Evolutionary conservation across 768 basidiomycete genomes (phyloP).

Genomic region (Wakefieldia striispora): DNA sequence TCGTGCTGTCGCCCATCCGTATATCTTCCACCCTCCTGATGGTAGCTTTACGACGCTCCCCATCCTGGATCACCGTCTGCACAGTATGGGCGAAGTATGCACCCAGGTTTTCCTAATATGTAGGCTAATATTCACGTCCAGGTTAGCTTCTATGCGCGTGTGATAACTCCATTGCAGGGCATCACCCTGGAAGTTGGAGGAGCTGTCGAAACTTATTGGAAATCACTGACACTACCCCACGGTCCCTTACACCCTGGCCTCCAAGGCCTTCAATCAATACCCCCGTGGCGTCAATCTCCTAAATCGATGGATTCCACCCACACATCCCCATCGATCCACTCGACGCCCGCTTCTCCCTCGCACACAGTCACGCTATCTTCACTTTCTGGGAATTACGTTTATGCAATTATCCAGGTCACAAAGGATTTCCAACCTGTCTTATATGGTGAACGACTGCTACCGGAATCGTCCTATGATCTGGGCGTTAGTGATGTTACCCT

Average conservation of each 20-base stretch:
- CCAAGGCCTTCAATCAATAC: slow-evolving; percentile 23
- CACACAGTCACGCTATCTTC: slow-evolving; percentile 84
- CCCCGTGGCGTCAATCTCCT: slow-evolving; percentile 35
- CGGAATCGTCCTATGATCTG: slow-evolving; percentile 69
- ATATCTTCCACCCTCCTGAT: slow-evolving; percentile 58
- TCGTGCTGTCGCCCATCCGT: slow-evolving; percentile 82
- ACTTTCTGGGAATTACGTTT: slow-evolving; percentile 83
- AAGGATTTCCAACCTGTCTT: slow-evolving; percentile 89
- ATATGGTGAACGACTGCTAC: slow-evolving; percentile 73
- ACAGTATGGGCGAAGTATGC: slow-evolving; percentile 88
- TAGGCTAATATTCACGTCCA: slow-evolving; percentile 29
- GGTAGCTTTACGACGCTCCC: slow-evolving; percentile 64
- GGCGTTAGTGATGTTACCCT: slow-evolving; percentile 83
- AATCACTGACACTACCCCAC: slow-evolving; percentile 52
- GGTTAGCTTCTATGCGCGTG: slow-evolving; percentile 86
- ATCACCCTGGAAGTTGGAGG: slow-evolving; percentile 94
- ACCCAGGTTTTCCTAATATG: background rate
- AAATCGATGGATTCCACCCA: slow-evolving; percentile 52
- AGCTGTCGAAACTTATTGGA: slow-evolving; percentile 98
- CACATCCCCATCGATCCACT: slow-evolving; percentile 69
- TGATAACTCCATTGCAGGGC: slow-evolving; percentile 86
- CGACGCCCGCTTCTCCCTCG: slow-evolving; percentile 42
- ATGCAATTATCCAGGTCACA: slow-evolving; percentile 87
- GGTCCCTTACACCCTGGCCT: slow-evolving; percentile 31
- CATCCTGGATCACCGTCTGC: slow-evolving; percentile 88